Evolutionary conservation across 1,284 basidiomycete species (phyloP).

Genomic region (Hypsizygus ulmarius): DNA sequence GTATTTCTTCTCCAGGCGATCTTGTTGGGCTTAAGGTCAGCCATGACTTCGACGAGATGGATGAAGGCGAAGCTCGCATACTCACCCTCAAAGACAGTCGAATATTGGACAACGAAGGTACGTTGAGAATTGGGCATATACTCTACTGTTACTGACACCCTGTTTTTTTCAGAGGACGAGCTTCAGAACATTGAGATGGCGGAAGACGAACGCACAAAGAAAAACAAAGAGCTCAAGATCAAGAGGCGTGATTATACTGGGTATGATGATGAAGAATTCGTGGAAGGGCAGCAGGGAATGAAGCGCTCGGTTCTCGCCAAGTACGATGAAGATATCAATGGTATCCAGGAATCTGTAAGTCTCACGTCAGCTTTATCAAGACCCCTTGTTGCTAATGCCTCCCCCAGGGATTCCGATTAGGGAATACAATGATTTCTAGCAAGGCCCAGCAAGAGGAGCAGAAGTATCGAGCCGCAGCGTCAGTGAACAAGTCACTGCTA

Average conservation of each 20-base stretch:
- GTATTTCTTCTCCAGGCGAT: conserved; percentile 58
- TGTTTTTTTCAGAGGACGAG: conserved; percentile 80
- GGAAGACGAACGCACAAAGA: conserved; percentile 77
- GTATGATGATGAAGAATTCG: conserved; percentile 94
- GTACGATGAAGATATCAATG: conserved; percentile 89
- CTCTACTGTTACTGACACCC: conserved; percentile 9
- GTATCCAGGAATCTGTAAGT: conserved; percentile 62
- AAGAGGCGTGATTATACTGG: conserved; percentile 92
- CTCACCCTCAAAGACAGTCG: conserved; percentile 95
- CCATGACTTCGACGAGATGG: conserved; percentile 90
- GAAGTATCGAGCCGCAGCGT: conserved; percentile 54
- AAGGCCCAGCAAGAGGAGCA: conserved; percentile 42
- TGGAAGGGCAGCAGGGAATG: conserved; percentile 68
- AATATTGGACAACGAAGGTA: conserved; percentile 91
- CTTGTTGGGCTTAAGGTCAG: conserved; percentile 92
- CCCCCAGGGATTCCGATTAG: conserved; percentile 76
- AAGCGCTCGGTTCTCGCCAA: conserved; percentile 87
- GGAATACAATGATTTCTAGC: conserved; percentile 46
- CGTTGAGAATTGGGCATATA: conserved; percentile 15
- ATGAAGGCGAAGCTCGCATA: conserved; percentile 91
- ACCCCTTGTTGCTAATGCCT: neutral
- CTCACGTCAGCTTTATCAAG: conserved; percentile 6
- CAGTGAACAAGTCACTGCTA: conserved; percentile 78
- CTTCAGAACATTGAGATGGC: conserved; percentile 93
- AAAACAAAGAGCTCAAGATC: conserved; percentile 82